phyloP scores from a whole-genome alignment of 371 early-diverging fungal species.

The Syncephalastrum monosporum region DNA sequence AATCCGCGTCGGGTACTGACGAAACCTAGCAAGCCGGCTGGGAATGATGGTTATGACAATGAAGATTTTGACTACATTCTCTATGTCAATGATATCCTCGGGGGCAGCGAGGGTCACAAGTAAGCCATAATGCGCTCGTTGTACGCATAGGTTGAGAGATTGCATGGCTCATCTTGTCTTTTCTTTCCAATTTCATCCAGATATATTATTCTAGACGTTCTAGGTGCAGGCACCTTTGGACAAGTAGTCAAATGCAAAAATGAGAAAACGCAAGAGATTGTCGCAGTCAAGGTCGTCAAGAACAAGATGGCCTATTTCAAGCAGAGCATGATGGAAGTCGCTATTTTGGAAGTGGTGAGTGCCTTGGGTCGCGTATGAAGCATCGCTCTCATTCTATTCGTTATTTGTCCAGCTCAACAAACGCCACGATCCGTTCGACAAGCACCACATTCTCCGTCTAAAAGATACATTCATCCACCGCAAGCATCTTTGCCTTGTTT shows the following conservation, averaged over 20 bases:
- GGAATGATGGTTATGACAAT: slow-evolving; percentile 92
- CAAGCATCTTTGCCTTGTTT: slow-evolving; percentile 93
- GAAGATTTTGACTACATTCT: slow-evolving; percentile 91
- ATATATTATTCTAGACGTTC: slow-evolving; percentile 81
- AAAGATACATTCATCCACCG: slow-evolving; percentile 91
- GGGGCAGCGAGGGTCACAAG: slow-evolving; percentile 73
- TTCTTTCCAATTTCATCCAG: slow-evolving; percentile 23
- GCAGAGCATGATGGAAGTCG: slow-evolving; percentile 94
- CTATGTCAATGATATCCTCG: slow-evolving; percentile 88
- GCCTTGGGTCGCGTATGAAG: not conserved
- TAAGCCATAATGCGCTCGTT: slow-evolving; percentile 26
- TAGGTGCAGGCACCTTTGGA: slow-evolving; percentile 98
- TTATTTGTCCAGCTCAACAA: slow-evolving; percentile 65
- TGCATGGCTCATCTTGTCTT: not conserved
- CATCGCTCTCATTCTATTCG: not conserved
- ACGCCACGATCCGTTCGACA: slow-evolving; percentile 75
- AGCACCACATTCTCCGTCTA: slow-evolving; percentile 84
- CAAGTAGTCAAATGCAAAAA: slow-evolving; percentile 95
- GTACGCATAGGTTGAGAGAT: not conserved
- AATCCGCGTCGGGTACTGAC: slow-evolving; percentile 92
- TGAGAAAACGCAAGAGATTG: slow-evolving; percentile 76
- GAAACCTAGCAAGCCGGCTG: slow-evolving; percentile 81
- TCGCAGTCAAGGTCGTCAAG: slow-evolving; percentile 96
- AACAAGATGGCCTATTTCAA: slow-evolving; percentile 92
- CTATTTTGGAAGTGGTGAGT: slow-evolving; percentile 76